A percentile compares a stretch with the other conserved stretches of the same genome.
phyloP scores from a whole-genome alignment of 176 grass and related monocot species.

The Tillandsia fasciculata region DNA sequence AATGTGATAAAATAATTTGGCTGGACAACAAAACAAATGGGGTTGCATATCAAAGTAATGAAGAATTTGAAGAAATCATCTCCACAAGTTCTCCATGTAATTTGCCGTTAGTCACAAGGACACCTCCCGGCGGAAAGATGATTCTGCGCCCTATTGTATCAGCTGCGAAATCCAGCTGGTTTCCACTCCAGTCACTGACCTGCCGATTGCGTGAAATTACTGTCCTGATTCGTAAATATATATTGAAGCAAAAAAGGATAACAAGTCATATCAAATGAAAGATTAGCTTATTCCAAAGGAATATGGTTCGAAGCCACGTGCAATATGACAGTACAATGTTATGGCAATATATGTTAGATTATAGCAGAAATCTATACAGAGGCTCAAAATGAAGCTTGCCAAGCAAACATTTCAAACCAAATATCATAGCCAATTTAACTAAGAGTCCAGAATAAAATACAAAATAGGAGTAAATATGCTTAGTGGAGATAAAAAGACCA shows the following conservation, averaged over 20 bases:
- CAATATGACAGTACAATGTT: background rate
- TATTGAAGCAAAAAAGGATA: background rate
- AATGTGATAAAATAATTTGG: background rate
- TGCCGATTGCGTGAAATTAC: conserved; percentile 17
- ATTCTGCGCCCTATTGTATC: conserved; percentile 56
- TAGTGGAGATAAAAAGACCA: background rate
- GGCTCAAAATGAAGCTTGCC: background rate
- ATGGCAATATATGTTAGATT: background rate
- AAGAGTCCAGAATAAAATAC: background rate
- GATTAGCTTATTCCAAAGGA: background rate
- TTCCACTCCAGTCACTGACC: conserved; percentile 85
- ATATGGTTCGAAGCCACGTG: background rate
- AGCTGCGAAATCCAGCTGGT: conserved; percentile 59
- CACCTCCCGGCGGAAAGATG: conserved; percentile 65
- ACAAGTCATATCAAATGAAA: background rate
- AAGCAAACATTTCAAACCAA: too few species aligned
- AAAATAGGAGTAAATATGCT: background rate
- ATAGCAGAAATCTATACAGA: background rate
- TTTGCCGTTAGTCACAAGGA: conserved; percentile 65
- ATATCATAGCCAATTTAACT: background rate
- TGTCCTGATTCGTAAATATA: background rate
- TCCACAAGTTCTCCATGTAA: conserved; percentile 54
- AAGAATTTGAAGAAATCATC: conserved; percentile 52
- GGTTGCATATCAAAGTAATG: background rate
- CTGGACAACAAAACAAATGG: background rate